A percentile compares a stretch with the other conserved stretches of the same genome.
Evolutionary conservation across 2,329 filamentous ascomycete species (phyloP).

Genomic region (Trichoderma hamatum): DNA sequence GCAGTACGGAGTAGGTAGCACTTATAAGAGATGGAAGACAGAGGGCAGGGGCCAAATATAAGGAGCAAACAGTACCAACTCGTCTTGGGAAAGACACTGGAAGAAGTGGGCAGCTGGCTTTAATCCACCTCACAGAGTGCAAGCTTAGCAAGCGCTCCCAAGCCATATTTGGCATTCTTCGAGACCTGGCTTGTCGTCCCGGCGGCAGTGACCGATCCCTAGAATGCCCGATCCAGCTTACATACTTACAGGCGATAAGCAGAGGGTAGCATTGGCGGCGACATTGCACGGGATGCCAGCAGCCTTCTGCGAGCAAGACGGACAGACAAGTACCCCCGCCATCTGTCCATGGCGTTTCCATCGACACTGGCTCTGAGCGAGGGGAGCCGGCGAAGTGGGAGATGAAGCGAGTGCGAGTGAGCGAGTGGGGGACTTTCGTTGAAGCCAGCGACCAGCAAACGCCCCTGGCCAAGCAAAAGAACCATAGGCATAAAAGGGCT

Average conservation of each 20-base stretch:
- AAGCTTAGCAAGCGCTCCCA: constrained; percentile 2
- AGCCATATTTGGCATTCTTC: constrained; percentile 14
- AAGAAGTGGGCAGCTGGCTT: constrained; percentile 9
- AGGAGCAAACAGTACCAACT: background rate
- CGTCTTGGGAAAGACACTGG: background rate
- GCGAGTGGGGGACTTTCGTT: background rate
- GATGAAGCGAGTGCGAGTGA: background rate
- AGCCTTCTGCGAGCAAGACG: background rate
- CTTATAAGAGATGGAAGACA: background rate
- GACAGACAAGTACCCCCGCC: background rate
- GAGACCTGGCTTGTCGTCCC: background rate
- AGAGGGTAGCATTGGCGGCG: background rate
- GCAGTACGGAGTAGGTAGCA: background rate
- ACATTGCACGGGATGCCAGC: background rate
- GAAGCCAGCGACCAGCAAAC: background rate
- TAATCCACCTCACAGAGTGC: constrained; percentile 18
- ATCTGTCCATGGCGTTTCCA: background rate
- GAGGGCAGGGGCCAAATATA: constrained; percentile 11
- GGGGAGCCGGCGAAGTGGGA: background rate
- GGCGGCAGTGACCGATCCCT: constrained; percentile 13
- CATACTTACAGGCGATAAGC: background rate
- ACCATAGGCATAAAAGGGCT: background rate
- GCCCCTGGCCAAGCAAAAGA: background rate
- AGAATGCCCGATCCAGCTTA: constrained; percentile 24
- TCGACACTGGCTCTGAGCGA: background rate